Conservation (phyloP, 345 rosid species). For the Cardamine occulta region DNA sequence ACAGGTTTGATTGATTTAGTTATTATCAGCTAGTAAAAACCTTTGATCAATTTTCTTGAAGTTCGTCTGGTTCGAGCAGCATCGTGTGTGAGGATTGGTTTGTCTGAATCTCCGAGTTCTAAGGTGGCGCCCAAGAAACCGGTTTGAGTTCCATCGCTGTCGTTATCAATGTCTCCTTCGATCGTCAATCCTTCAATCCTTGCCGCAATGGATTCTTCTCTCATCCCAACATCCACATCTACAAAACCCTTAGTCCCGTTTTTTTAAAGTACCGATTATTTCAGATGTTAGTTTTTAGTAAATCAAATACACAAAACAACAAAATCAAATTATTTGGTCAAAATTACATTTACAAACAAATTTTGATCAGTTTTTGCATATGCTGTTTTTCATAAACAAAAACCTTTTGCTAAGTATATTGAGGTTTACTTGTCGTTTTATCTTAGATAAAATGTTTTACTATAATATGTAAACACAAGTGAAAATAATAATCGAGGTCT, state of each 20-base stretch:
- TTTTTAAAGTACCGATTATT: background rate
- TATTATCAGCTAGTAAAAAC: constrained; percentile 31
- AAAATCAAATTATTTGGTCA: too few species aligned
- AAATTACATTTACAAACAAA: too few species aligned
- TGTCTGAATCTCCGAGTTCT: constrained; percentile 44
- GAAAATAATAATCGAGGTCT: background rate
- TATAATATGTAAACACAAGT: background rate
- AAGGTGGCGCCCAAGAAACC: constrained; percentile 59
- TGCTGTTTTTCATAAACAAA: too few species aligned
- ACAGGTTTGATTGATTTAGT: background rate
- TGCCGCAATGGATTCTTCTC: constrained; percentile 55
- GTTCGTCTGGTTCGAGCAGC: constrained; percentile 21
- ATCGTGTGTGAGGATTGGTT: constrained; percentile 24
- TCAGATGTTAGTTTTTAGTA: background rate
- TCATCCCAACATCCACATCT: constrained; percentile 57
- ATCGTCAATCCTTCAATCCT: constrained; percentile 69
- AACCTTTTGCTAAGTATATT: background rate
- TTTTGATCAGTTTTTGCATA: too few species aligned
- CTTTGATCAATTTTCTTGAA: constrained; percentile 41
- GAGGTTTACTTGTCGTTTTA: background rate
- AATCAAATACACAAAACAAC: too few species aligned
- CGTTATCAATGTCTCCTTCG: constrained; percentile 72
- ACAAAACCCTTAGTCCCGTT: background rate
- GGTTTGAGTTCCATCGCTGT: constrained; percentile 79
- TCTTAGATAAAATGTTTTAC: too few species aligned